Base-by-base conservation (phyloP, 768 basidiomycete species). In the Agaricus blazei region DNA sequence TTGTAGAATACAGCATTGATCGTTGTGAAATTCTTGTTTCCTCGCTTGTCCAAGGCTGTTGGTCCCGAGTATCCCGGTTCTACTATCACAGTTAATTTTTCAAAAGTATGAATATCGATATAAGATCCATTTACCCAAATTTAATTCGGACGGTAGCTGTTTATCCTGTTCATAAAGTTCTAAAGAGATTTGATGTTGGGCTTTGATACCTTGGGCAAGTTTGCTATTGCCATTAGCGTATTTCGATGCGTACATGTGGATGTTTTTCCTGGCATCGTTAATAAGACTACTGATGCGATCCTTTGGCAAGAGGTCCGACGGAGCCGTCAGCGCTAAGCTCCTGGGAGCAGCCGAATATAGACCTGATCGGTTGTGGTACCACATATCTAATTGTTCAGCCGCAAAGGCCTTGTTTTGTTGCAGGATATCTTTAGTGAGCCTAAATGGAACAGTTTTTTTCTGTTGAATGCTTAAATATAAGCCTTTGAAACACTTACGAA, bases 11-110 rank as follows among this genome's bases (percentile, higher is more conserved):
- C 65, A 11, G 70, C 64, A 54, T 67, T 70, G 43, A 72, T 62
- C 2, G 70, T 57, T 0, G 70, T 68, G 55, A 63, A 72, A 44
- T 69, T 70, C 3, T 56, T 53, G n/a, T 38, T 54, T 14, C 69
- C 69, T 2, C 69, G 65, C 7, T 54, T 49, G 3, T 56, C 34
- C 9, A 49, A 46, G 19, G 57, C 15, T 36, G 64, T 67, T 0
- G 70, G 65, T 5, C 69, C 70, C 0, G 67, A 63, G 45, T 70
- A 72, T 2, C 70, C 70, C 3, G 70, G 70, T 47, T 70, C 70
- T 70, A 24, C 3, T 14, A 15, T 9, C 55, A 9, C 24, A 45
- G 36, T 9, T 24, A 8, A 36, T 1, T 26, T 27, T 19, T 3
- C 24, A 27, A 27, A 15, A 42, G 1, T 24, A 29, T 3, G 3